A percentile compares a stretch with the other conserved stretches of the same genome.
Conservation (phyloP, 2,329 filamentous ascomycete genomes). For the Diaporthe aspalathi region DNA sequence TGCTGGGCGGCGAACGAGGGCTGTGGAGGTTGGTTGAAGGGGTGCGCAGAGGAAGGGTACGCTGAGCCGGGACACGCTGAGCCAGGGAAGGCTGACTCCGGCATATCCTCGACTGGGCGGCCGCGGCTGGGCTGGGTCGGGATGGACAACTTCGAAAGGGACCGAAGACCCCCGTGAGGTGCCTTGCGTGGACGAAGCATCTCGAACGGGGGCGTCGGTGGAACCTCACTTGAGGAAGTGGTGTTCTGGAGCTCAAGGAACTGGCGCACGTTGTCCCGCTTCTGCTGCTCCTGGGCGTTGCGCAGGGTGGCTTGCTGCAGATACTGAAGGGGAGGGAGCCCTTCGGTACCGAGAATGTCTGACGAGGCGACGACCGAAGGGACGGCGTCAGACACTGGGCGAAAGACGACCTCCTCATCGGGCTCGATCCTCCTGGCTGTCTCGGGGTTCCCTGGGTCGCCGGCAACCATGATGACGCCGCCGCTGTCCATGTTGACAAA, state of each 20-base stretch:
- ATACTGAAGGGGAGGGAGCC: slow-evolving; percentile 71
- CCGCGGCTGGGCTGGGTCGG: slow-evolving; percentile 52
- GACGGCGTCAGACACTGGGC: slow-evolving; percentile 79
- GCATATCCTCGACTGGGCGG: slow-evolving; percentile 38
- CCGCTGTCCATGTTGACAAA: slow-evolving; percentile 68
- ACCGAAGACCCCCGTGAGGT: slow-evolving; percentile 67
- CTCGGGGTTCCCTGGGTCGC: slow-evolving; percentile 81
- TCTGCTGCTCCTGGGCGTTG: slow-evolving; percentile 77
- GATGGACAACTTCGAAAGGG: slow-evolving; percentile 72
- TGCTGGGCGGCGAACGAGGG: slow-evolving; percentile 36
- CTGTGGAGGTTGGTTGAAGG: slow-evolving; percentile 32
- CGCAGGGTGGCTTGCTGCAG: slow-evolving; percentile 81
- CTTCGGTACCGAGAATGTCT: slow-evolving; percentile 82
- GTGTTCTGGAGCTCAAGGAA: slow-evolving; percentile 87
- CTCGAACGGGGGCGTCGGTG: slow-evolving; percentile 77
- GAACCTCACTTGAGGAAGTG: slow-evolving; percentile 64
- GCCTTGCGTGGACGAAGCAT: slow-evolving; percentile 60
- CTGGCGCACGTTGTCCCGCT: slow-evolving; percentile 92
- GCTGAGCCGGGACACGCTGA: slow-evolving; percentile 44
- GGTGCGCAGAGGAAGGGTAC: slow-evolving; percentile 39
- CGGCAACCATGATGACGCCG: slow-evolving; percentile 80
- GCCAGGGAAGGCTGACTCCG: slow-evolving; percentile 46
- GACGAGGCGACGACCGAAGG: slow-evolving; percentile 92
- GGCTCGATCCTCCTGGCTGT: slow-evolving; percentile 69
- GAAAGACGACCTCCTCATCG: slow-evolving; percentile 63